Percentiles rank a stretch among this genome's conserved stretches.
These are phyloP conservation scores for Angomonas desouzai DNA, from an alignment of 208 protist species.

Conservation along the genomic window DNA sequence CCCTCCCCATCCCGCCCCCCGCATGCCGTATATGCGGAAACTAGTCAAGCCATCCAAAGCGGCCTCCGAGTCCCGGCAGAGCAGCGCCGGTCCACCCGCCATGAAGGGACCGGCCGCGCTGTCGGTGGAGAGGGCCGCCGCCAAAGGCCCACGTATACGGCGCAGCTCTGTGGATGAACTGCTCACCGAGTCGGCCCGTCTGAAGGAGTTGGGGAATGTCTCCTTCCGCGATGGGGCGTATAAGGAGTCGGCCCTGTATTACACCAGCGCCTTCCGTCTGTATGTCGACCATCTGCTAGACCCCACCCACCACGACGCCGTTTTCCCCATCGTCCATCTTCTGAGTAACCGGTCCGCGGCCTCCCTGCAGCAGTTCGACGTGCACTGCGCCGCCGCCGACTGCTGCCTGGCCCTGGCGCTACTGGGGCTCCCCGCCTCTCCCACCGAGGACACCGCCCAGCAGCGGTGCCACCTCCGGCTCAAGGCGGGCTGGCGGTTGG, in stretches of 20 bases:
- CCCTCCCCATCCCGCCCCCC: background rate
- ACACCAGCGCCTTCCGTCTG: slow-evolving; percentile 57
- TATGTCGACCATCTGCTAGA: slow-evolving; percentile 7
- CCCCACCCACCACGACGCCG: slow-evolving; percentile 33
- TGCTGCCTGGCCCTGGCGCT: slow-evolving; percentile 47
- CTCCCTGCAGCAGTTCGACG: slow-evolving; percentile 57
- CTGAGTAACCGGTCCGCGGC: slow-evolving; percentile 73
- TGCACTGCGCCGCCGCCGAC: slow-evolving; percentile 59
- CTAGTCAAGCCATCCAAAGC: background rate
- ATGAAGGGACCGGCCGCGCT: background rate
- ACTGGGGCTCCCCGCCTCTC: background rate
- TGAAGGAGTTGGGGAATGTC: slow-evolving; percentile 36
- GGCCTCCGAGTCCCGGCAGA: background rate
- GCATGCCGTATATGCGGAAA: background rate
- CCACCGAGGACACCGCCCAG: background rate
- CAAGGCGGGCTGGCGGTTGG: slow-evolving; percentile 71
- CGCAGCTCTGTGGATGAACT: background rate
- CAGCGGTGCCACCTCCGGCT: slow-evolving; percentile 23
- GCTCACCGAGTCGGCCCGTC: background rate
- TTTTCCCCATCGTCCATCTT: slow-evolving; percentile 16
- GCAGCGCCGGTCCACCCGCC: background rate
- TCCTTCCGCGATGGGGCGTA: slow-evolving; percentile 48
- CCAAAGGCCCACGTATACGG: background rate
- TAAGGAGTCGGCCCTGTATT: slow-evolving; percentile 40
- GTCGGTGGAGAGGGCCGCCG: background rate